Evolutionary conservation across 2,329 filamentous ascomycete species (phyloP).

Genomic region (Claviceps spartinae): DNA sequence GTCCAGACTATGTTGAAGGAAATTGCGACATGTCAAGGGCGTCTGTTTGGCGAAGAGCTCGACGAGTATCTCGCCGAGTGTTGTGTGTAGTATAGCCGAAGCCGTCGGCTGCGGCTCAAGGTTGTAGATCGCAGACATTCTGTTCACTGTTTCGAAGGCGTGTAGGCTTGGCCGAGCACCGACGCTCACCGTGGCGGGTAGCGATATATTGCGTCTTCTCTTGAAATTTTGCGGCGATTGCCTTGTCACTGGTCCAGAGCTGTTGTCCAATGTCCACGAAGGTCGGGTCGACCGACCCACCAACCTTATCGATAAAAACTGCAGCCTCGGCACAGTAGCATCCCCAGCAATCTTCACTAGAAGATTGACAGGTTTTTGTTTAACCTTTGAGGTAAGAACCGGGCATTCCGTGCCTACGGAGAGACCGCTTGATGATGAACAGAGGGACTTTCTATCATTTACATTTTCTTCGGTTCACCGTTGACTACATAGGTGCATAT

Average conservation of each 20-base stretch:
- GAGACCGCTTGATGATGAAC: too few species aligned
- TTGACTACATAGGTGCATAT: too few species aligned
- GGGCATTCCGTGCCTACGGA: too few species aligned
- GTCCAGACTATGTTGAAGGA: conserved; percentile 86
- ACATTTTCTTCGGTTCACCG: too few species aligned
- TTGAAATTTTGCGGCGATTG: not conserved
- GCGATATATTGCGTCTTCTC: not conserved
- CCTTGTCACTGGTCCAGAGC: too few species aligned
- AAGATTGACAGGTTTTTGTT: too few species aligned
- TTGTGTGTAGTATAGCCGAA: conserved; percentile 83
- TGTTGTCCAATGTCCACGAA: too few species aligned
- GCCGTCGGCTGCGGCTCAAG: conserved; percentile 90
- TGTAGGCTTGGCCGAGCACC: not conserved
- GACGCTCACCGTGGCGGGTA: not conserved
- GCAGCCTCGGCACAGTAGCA: too few species aligned
- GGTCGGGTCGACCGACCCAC: too few species aligned
- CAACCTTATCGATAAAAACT: not conserved
- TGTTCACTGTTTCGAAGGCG: not conserved
- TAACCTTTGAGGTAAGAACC: too few species aligned
- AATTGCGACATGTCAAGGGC: conserved; percentile 84
- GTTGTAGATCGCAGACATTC: conserved; percentile 88
- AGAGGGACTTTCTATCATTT: too few species aligned
- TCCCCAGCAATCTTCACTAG: too few species aligned
- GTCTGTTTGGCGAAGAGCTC: conserved; percentile 93
- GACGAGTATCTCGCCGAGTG: conserved; percentile 74